Evolutionary conservation across 2,329 filamentous ascomycete genomes (phyloP), one percentile per base, ranked within the genome.

Genomic region (Ophiocordyceps camponoti-rufipedis): DNA sequence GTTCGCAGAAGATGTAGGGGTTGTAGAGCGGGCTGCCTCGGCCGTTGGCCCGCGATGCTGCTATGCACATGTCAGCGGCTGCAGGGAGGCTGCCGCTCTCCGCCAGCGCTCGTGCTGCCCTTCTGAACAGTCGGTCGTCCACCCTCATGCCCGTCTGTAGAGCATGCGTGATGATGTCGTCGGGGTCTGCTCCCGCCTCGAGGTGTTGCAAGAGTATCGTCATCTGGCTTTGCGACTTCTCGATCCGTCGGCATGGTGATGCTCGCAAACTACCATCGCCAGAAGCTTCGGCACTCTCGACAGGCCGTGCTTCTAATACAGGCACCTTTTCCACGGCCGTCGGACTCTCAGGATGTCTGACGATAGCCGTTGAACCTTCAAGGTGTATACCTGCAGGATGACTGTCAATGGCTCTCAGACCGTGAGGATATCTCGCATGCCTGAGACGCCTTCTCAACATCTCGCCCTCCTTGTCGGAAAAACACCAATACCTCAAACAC

Each of bases 141-240:
- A 67, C 53, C 5, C 50, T 53, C 33, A 55, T 42, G 1, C 58
- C 59, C 35, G 55, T 54, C 11, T 47, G 46, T 1, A 58, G 51
- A 5, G 57, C 51, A 13, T 55, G 51, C 40, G 53, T 49, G 18
- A 66, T 56, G 28, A 58, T 28, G 39, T 49, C 45, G 38, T 48
- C 46, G 5, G 52, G 49, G 14, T 53, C 53, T 16, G 58, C 54
- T 10, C 66, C 57, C 11, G 53, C 51, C 19, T 59, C 58, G 5
- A 71, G 52, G 39, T 61, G 58, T 2, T 61, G 54, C 28, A 63
- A 48, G 12, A 69, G 53, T 23, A 71, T 50, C 5, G 65, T 1
- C 51, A 48, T 42, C 56, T 63, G 5, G 70, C 59, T 47, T 74
- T 64, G 11, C 62, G 53, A 5, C 68, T 39, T 16, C n/a, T n/a